Evolutionary conservation across 2,329 filamentous ascomycete genomes (phyloP).

Genomic region (Aspergillus vadensis): DNA sequence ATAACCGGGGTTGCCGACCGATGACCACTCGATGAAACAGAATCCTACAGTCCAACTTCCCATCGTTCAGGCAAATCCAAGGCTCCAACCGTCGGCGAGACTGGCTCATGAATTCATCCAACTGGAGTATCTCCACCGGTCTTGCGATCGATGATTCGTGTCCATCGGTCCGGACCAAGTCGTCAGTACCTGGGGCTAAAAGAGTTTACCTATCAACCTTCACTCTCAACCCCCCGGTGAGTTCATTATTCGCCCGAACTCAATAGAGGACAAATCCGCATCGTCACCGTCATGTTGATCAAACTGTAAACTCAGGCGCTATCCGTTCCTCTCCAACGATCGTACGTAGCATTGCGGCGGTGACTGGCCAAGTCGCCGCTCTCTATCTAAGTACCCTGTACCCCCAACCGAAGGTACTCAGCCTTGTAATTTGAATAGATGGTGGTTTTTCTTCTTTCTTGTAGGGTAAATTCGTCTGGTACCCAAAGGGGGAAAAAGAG

Average conservation of each 20-base stretch:
- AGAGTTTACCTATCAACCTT: constrained; percentile 18
- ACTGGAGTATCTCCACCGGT: constrained; percentile 19
- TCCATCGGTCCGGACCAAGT: constrained; percentile 25
- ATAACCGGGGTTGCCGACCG: neutral
- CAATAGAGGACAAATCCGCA: constrained; percentile 3
- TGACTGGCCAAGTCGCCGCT: neutral
- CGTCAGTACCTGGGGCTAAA: constrained; percentile 28
- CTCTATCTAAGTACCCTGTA: neutral
- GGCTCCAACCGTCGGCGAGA: constrained; percentile 3
- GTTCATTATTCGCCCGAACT: constrained; percentile 15
- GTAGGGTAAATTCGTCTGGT: too few species aligned
- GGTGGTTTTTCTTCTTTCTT: neutral
- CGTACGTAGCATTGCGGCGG: constrained; percentile 1
- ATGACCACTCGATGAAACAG: neutral
- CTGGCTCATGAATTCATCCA: constrained; percentile 13
- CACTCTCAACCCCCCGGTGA: constrained; percentile 8
- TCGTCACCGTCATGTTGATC: constrained; percentile 3
- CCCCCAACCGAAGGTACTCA: neutral
- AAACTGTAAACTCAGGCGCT: neutral
- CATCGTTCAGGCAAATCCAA: neutral
- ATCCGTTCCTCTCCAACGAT: neutral
- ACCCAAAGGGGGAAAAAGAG: too few species aligned
- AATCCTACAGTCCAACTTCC: neutral
- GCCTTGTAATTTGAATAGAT: neutral
- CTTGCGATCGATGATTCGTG: constrained; percentile 26